A percentile compares a stretch with the other conserved stretches of the same genome.
These are phyloP conservation scores for Aschersonia sp. DNA, from an alignment of 2,329 filamentous ascomycete genomes.

Conservation along the genomic window DNA sequence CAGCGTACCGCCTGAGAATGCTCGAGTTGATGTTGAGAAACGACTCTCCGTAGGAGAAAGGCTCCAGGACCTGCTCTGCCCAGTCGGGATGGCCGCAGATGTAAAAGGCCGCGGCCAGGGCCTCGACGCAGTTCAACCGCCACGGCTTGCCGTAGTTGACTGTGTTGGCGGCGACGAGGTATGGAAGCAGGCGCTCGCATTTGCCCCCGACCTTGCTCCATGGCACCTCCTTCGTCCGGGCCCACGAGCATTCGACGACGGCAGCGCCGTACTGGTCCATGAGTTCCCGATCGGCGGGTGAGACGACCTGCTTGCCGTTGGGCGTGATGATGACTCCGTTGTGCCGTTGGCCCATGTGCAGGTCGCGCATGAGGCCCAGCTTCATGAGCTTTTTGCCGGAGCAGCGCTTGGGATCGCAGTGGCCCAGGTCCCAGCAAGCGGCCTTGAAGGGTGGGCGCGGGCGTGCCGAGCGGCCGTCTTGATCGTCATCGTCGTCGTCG, in stretches of 20 bases:
- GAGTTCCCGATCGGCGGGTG: constrained; percentile 65
- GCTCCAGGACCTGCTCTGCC: constrained; percentile 69
- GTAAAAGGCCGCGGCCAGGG: constrained; percentile 78
- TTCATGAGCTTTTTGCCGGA: constrained; percentile 91
- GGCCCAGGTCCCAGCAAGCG: constrained; percentile 93
- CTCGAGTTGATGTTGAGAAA: constrained; percentile 85
- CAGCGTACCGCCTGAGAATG: constrained; percentile 71
- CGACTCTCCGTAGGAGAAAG: constrained; percentile 76
- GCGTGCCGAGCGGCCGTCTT: constrained; percentile 6
- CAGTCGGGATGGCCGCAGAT: constrained; percentile 89
- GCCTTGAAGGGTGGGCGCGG: constrained; percentile 61
- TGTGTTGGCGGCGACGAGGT: constrained; percentile 89
- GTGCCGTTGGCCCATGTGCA: constrained; percentile 84
- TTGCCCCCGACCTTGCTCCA: constrained; percentile 86
- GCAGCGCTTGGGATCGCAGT: constrained; percentile 94
- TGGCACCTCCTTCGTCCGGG: constrained; percentile 77
- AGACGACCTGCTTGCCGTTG: constrained; percentile 76
- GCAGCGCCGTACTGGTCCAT: constrained; percentile 84
- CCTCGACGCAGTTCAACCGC: constrained; percentile 91
- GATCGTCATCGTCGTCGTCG: constrained; percentile 19
- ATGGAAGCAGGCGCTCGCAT: constrained; percentile 80
- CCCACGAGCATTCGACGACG: constrained; percentile 96
- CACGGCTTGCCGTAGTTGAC: constrained; percentile 97
- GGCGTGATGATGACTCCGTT: constrained; percentile 87
- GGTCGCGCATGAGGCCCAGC: constrained; percentile 81